These are phyloP conservation scores for Triticum dicoccoides DNA, from an alignment of 176 grass and related monocot species.

Conservation along the genomic window DNA sequence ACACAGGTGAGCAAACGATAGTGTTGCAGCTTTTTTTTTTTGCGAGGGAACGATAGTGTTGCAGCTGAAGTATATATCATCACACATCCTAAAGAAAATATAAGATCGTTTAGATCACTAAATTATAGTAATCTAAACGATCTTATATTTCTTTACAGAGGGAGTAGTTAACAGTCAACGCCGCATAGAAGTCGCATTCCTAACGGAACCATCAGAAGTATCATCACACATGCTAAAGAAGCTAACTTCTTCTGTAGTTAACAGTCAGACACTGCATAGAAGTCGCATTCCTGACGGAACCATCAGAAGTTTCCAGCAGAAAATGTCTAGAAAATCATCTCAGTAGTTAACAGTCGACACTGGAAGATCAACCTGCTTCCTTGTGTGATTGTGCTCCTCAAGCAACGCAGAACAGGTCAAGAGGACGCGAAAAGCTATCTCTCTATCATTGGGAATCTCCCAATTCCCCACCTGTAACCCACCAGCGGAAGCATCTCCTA, in stretches of 20 bases:
- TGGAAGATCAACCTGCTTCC: not conserved
- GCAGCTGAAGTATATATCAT: not conserved
- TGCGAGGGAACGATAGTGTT: not conserved
- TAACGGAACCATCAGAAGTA: not conserved
- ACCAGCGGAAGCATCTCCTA: not conserved
- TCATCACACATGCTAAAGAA: not conserved
- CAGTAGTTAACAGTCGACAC: not conserved
- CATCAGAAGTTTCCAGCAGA: not conserved
- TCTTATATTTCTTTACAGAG: too few relatives aligned
- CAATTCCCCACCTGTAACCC: not conserved
- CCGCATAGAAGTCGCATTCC: not conserved
- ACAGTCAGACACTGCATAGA: not conserved
- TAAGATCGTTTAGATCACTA: too few relatives aligned
- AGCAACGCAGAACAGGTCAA: not conserved
- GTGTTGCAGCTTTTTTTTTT: not conserved
- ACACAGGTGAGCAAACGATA: not conserved
- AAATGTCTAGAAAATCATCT: too few relatives aligned
- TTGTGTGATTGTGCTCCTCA: not conserved
- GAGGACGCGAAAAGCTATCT: not conserved
- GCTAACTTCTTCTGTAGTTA: not conserved
- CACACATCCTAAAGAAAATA: not conserved
- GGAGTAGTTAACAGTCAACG: not conserved
- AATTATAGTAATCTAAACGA: too few relatives aligned
- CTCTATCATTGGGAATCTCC: not conserved
- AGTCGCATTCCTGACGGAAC: not conserved